Conservation (phyloP, 257 asterid genomes). For the Nicotiana paniculata region DNA sequence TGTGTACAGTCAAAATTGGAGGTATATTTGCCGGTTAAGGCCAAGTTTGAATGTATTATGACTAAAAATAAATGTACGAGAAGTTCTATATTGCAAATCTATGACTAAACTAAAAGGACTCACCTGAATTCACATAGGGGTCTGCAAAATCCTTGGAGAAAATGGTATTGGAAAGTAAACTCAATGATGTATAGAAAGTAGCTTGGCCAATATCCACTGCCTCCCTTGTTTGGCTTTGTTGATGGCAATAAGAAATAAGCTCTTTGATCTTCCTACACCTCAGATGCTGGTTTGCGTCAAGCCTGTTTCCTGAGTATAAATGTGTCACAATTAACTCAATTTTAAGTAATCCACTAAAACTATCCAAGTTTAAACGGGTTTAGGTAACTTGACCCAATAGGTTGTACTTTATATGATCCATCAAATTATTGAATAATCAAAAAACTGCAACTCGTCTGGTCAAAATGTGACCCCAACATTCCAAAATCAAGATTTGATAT, state of each 20-base stretch:
- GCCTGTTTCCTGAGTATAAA: not conserved
- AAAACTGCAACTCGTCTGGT: not conserved
- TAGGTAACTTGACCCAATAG: not conserved
- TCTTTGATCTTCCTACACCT: slow-evolving; percentile 50
- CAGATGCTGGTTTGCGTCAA: not conserved
- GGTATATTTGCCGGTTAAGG: no score
- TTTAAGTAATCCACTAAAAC: not conserved
- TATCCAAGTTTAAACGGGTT: no score
- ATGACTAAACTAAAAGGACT: not conserved
- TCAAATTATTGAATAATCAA: not conserved
- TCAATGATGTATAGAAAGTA: slow-evolving; percentile 44
- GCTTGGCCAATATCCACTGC: slow-evolving; percentile 55
- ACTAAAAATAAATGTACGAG: no score
- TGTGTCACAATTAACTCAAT: not conserved
- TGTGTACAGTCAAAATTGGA: no score
- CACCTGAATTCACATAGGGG: slow-evolving; percentile 44
- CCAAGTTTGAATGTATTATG: no score
- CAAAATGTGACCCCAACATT: not conserved
- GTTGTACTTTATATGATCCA: not conserved
- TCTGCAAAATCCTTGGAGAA: slow-evolving; percentile 50
- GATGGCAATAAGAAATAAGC: slow-evolving; percentile 41
- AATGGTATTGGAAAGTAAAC: slow-evolving; percentile 44
- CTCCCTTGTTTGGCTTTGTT: slow-evolving; percentile 28
- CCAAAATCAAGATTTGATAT: no score
- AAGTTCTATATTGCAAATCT: no score